Evolutionary conservation across 768 basidiomycete species (phyloP), one percentile per base, ranked within the genome.

Genomic region (Kwoniella shandongensis): DNA sequence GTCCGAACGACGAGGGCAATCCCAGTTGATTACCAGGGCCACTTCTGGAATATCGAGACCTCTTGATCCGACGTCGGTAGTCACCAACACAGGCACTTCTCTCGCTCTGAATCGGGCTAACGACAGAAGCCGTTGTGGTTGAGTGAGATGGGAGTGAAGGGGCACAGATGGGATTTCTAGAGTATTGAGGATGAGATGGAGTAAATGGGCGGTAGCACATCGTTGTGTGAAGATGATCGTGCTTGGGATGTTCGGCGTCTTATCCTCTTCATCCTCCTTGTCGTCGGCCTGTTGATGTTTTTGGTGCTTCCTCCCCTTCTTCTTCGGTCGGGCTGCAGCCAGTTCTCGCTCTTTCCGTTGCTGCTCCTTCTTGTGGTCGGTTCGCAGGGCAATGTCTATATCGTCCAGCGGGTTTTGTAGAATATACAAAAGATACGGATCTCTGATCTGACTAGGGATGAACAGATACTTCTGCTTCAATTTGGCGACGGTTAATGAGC

Each of bases 41-140:
- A 99, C 93, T 65, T 93, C 90, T 59, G 91, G 91, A 54, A 98
- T 94, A 78, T 98, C 96, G 57, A 99, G 78, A 27, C 96, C 96
- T 69, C 96, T 86, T 18, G 89, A 88, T 15, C 91, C 96, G 29
- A 99, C 94, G 73, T 97, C 94, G 7, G 94, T 98, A 27, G 88
- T 90, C 44, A 99, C 83, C 45, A 99, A 80, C 41, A 99, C 89
- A 0, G 93, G 92, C 36, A 97, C 85, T 46, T 91, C 84, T 17
- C 82, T 85, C 0, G 89, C 85, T 51, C 90, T 84, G 79, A 98
- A 99, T 32, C 89, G 79, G 7, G 86, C 84, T n/a, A 99, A 79
- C 10, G 90, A 91, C 2, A 82, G 79, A 36, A 98, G 78, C 20
- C 96, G 84, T 66, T 94, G 90, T 38, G 89, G 85, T 76, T 99